Evolutionary conservation across 768 basidiomycete genomes (phyloP), one percentile per base, ranked within the genome.

Genomic region (Lanmaoa rubissima): DNA sequence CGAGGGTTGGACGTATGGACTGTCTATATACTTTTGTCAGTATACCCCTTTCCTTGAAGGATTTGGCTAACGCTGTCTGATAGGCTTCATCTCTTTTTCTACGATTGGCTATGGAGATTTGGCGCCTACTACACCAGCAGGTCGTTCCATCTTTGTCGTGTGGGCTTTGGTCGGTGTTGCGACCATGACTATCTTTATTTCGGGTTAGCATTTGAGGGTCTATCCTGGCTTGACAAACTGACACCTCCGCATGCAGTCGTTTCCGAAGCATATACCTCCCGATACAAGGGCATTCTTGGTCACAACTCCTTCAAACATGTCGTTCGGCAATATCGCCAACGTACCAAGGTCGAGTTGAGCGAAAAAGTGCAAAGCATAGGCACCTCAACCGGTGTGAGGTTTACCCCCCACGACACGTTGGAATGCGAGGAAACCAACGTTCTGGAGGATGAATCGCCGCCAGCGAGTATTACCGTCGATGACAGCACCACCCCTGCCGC

Each of bases 121-220:
- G 14, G 60, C 80, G 0, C 90, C 88, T 0, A 65, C 68, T 48
- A 84, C 87, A 0, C 82, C 86, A 12, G 82, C 86, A 4, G 91
- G 90, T 12, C 82, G 88, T 24, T 82, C 87, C 14, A 78, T 92
- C 35, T 92, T 92, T 67, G 79, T 91, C 40, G 81, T 83, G 3
- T 92, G 90, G 90, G 87, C 90, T 0, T 69, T 92, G 36, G 71
- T 90, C 8, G 91, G 89, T 16, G 85, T 91, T 14, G 88, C 78
- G 1, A 83, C 87, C 1, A 82, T 92, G 83, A 89, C 90, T 0
- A 82, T 88, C 28, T 75, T 91, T 14, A 78, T 91, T 56, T 86
- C 89, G 8, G 81, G 88, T 88, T 42, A 9, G 81, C 9, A 17
- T 48, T n/a, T 21, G 4, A 50, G 45, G 14, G 9, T 44, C 19